Evolutionary conservation across 768 basidiomycete genomes (phyloP).

Genomic region (Xerocomellus intermedius): DNA sequence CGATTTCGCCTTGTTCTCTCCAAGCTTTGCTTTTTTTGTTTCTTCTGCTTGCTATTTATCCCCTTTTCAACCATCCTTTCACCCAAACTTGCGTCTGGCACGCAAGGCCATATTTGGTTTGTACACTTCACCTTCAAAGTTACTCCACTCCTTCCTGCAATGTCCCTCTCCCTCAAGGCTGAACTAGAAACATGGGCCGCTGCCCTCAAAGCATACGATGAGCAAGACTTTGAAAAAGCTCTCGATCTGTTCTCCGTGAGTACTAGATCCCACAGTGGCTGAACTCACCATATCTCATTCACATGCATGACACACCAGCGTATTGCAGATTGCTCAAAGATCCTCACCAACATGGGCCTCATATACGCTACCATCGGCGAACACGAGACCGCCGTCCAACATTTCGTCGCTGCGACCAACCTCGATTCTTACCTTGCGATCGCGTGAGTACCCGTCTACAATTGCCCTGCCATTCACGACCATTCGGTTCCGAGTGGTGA

Average conservation of each 20-base stretch:
- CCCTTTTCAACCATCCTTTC: constrained; percentile 9
- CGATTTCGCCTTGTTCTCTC: not conserved
- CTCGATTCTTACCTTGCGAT: constrained; percentile 88
- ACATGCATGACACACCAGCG: constrained; percentile 36
- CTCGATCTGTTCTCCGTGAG: constrained; percentile 74
- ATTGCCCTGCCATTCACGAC: not conserved
- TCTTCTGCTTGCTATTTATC: not conserved
- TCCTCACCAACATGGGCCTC: constrained; percentile 89
- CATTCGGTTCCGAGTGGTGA: not conserved
- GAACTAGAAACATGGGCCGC: constrained; percentile 86
- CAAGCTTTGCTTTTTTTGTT: no score
- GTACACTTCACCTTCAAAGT: not conserved
- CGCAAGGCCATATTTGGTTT: constrained; percentile 9
- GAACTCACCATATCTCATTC: not conserved
- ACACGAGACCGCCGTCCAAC: constrained; percentile 80
- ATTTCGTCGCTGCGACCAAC: constrained; percentile 72
- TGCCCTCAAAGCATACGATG: constrained; percentile 87
- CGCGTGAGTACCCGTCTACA: constrained; percentile 51
- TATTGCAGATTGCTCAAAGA: constrained; percentile 87
- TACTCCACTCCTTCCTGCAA: constrained; percentile 6
- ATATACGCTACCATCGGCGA: constrained; percentile 91
- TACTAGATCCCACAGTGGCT: constrained; percentile 2
- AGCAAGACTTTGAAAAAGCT: constrained; percentile 72
- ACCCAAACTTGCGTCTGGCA: constrained; percentile 26
- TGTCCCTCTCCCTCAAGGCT: constrained; percentile 55